Conservation (phyloP, 1,284 basidiomycete species). For the Sanghuangporus weigelae region DNA sequence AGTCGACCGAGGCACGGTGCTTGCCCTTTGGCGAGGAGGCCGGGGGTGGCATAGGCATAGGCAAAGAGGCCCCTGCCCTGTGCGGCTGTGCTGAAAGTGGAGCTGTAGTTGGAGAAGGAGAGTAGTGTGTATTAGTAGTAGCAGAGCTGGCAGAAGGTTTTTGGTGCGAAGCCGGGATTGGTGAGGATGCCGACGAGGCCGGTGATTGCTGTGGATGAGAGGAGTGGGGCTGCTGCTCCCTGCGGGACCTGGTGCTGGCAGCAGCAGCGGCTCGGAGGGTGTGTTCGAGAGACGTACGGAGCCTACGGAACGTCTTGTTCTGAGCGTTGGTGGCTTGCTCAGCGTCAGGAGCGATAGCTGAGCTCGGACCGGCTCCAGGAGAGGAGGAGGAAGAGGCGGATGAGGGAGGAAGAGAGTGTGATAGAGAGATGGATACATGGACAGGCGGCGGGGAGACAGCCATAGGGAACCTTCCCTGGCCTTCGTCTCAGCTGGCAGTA, state of each 20-base stretch:
- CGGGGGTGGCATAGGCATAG: background rate
- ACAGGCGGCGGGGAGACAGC: conserved; percentile 9
- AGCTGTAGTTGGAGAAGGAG: background rate
- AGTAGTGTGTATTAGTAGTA: background rate
- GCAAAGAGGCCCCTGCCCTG: background rate
- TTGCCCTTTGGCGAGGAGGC: conserved; percentile 1
- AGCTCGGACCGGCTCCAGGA: conserved; percentile 10
- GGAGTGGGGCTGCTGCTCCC: background rate
- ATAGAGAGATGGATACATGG: background rate
- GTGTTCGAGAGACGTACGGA: conserved; percentile 9
- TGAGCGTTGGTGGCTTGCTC: background rate
- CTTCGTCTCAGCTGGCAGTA: background rate
- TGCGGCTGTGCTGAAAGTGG: background rate
- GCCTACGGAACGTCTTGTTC: conserved; percentile 7
- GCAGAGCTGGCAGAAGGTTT: conserved; percentile 1
- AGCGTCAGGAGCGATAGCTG: background rate
- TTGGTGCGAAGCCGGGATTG: conserved; percentile 1
- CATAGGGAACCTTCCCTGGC: background rate
- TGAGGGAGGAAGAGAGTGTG: background rate
- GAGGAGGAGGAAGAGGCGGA: background rate
- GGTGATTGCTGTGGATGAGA: background rate
- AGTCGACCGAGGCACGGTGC: conserved; percentile 12
- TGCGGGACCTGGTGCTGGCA: background rate
- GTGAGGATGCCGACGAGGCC: background rate
- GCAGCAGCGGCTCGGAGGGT: conserved; percentile 6